Conservation (phyloP, 768 basidiomycete species). For the Pleurotus platypus region DNA sequence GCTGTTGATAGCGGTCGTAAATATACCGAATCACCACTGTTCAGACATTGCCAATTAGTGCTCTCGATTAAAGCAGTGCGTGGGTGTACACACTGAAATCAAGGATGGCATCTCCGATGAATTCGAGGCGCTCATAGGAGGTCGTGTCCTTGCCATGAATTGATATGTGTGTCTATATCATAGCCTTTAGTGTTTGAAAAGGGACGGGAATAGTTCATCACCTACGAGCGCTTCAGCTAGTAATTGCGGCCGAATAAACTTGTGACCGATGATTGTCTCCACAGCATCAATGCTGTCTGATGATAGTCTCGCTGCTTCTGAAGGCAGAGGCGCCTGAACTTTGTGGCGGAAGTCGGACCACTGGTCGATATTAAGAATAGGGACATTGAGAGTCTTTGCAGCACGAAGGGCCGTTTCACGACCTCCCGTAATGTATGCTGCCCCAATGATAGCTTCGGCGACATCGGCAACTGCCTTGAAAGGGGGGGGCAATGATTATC, state of each 20-base stretch:
- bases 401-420: conserved; percentile 60
- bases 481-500: background rate
- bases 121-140: conserved; percentile 76
- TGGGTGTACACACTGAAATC: conserved; percentile 62
- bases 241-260: conserved; percentile 58
- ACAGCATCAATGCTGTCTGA: conserved; percentile 50
- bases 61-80: conserved; percentile 4
- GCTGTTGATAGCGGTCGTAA: conserved; percentile 54
- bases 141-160: conserved; percentile 50
- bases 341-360: conserved; percentile 73
- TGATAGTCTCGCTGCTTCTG: conserved; percentile 40
- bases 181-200: background rate
- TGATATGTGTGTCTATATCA: conserved; percentile 67
- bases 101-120: conserved; percentile 82
- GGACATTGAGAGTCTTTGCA: conserved; percentile 62
- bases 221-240: conserved; percentile 72
- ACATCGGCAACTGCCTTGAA: conserved; percentile 78
- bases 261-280: conserved; percentile 60
- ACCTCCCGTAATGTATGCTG: conserved; percentile 75
- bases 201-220: conserved; percentile 7
- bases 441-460: conserved; percentile 80
- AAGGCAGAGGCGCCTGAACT: conserved; percentile 38
- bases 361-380: conserved; percentile 55
- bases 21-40: conserved; percentile 74
- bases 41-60: conserved; percentile 6